phyloP scores from a whole-genome alignment of 1,139 yeast species.

The Pichia sp. region DNA sequence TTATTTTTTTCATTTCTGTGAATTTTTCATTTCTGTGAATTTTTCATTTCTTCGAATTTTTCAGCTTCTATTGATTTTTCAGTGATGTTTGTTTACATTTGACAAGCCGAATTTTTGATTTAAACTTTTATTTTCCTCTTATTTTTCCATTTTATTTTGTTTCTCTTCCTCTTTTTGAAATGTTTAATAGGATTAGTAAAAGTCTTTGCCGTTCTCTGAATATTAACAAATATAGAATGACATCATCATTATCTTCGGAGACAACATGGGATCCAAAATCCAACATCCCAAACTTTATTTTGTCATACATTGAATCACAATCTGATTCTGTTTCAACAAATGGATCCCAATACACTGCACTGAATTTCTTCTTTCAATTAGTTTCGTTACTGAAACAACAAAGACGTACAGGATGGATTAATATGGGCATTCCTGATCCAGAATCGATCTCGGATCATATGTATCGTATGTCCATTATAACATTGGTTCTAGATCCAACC shows the following conservation, averaged over 20 bases:
- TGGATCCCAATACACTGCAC: conserved; percentile 8
- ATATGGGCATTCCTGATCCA: conserved; percentile 51
- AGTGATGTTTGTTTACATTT: neutral
- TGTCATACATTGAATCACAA: conserved; percentile 22
- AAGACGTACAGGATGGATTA: conserved; percentile 91
- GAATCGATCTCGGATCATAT: conserved; percentile 92
- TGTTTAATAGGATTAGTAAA: too few relatives aligned
- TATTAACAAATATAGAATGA: conserved; percentile 1
- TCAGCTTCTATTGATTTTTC: too few relatives aligned
- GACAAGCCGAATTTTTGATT: neutral
- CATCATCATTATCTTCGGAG: conserved; percentile 6
- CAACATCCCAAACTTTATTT: conserved; percentile 47
- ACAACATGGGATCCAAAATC: conserved; percentile 49
- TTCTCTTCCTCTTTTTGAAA: neutral
- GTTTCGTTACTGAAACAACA: conserved; percentile 70
- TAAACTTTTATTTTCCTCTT: neutral
- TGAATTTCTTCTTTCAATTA: conserved; percentile 68
- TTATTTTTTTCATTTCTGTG: too few relatives aligned
- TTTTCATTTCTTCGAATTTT: too few relatives aligned
- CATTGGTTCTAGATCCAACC: conserved; percentile 55
- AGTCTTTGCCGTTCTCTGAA: too few relatives aligned
- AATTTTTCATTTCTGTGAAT: too few relatives aligned
- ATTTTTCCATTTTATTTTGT: neutral
- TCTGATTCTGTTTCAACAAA: conserved; percentile 5
- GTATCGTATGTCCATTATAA: conserved; percentile 89